Evolutionary conservation across 495 filamentous ascomycete species (phyloP), one percentile per base, ranked within the genome.

Genomic region (Xylaria intraflava): DNA sequence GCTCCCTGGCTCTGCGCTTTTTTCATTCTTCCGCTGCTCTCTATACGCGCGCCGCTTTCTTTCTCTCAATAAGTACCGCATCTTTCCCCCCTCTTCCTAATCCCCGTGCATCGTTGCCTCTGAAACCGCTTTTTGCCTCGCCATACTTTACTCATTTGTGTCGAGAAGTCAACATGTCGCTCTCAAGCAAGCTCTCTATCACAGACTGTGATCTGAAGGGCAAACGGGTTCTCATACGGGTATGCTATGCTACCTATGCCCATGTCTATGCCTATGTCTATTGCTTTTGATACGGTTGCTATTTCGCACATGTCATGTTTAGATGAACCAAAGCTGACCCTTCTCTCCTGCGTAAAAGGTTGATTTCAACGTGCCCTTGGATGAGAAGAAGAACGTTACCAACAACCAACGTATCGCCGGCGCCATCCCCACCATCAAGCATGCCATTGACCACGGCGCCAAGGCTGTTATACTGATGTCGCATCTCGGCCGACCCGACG

Each of bases 331-430:
- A n/a, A 66, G 53, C 12, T 17, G 12, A 38, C 16, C 35, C n/a
- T 3, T 9, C 35, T 35, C 19, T 16, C 23, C 10, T 10, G 9
- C n/a, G 6, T 30, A 12, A 39, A 65, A 96, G 92, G 92, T 99
- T 62, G 93, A 99, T 78, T 99, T 99, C 83, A 99, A 99, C 75
- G 93, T 99, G 46, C 93, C 93, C 59, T 89, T 96, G 68, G 88
- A 97, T 67, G 80, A 77, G 58, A 76, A 90, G 56, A 87, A 87
- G 78, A 90, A 92, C n/a, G 81, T 96, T 69, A 96, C 93, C 69
- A 97, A 97, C 81, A 87, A 85, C 71, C 94, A 97, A 74, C 92
- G 93, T 73, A 97, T 99, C 63, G 92, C 90, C 68, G 93, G 93
- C 67, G 93, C 93, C 65, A 73, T 97, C 61, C 93, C 94, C 65